phyloP scores from a whole-genome alignment of 257 asterid genomes.

The Plantago elongata region DNA sequence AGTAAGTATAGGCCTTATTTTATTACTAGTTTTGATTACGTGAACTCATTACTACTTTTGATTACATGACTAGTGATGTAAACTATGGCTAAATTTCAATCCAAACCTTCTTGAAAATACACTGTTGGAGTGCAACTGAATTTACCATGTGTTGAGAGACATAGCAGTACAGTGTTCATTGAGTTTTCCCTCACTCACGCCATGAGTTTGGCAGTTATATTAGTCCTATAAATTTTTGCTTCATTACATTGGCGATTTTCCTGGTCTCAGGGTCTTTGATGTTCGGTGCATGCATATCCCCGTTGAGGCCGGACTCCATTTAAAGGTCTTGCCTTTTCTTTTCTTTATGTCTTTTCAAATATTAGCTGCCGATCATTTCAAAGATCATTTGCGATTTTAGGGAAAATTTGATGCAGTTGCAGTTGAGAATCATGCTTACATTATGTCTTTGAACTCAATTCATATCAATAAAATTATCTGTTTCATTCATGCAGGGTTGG shows the following conservation, averaged over 20 bases:
- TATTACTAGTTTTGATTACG: no score
- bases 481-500: constrained; percentile 32
- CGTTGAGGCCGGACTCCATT: constrained; percentile 77
- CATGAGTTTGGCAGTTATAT: no score
- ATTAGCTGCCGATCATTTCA: background rate
- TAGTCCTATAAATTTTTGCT: background rate
- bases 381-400: background rate
- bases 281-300: constrained; percentile 96
- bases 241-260: constrained; percentile 7
- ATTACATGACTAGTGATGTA: no score
- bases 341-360: background rate
- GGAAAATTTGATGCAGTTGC: no score
- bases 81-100: no score
- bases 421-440: no score
- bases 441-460: background rate
- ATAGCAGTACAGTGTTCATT: no score
- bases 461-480: background rate
- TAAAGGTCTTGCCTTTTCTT: constrained; percentile 40
- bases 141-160: no score
- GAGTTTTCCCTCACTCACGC: no score
- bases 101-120: no score
- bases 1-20: constrained; percentile 33
- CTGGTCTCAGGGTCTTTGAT: constrained; percentile 77
- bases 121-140: no score
- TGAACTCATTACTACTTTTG: no score